Percentiles rank a stretch among this genome's conserved stretches.
Conservation (phyloP, 441 rosid genomes). For the Syzygium malaccense region DNA sequence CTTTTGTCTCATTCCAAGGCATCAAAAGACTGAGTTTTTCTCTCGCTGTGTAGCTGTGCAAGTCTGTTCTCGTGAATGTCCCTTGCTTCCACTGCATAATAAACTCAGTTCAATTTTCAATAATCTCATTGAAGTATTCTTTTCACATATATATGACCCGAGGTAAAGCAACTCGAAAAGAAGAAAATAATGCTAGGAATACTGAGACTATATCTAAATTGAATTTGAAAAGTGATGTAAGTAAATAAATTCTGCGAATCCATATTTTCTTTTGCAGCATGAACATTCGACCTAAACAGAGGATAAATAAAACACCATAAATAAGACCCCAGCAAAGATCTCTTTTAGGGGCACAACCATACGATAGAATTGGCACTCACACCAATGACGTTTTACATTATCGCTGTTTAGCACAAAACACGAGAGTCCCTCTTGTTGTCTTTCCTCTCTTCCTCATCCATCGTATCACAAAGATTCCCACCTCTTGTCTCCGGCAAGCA, state of each 20-base stretch:
- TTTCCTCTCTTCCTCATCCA: slow-evolving; percentile 61
- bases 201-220: neutral
- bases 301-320: neutral
- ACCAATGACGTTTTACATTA: neutral
- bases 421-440: neutral
- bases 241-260: neutral
- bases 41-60: neutral
- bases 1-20: neutral
- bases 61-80: neutral
- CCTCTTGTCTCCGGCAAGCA: slow-evolving; percentile 61
- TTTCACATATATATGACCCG: neutral
- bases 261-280: neutral
- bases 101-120: neutral
- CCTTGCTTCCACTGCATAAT: neutral
- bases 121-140: neutral
- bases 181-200: neutral
- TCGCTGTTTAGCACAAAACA: neutral
- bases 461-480: slow-evolving; percentile 40
- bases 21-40: neutral
- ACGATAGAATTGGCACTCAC: neutral
- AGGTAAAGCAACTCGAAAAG: neutral
- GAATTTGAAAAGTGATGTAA: neutral
- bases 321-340: neutral
- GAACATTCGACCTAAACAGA: neutral
- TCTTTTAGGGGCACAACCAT: neutral